phyloP scores from a whole-genome alignment of 2,329 filamentous ascomycete species.

The Sarocladium strictum region DNA sequence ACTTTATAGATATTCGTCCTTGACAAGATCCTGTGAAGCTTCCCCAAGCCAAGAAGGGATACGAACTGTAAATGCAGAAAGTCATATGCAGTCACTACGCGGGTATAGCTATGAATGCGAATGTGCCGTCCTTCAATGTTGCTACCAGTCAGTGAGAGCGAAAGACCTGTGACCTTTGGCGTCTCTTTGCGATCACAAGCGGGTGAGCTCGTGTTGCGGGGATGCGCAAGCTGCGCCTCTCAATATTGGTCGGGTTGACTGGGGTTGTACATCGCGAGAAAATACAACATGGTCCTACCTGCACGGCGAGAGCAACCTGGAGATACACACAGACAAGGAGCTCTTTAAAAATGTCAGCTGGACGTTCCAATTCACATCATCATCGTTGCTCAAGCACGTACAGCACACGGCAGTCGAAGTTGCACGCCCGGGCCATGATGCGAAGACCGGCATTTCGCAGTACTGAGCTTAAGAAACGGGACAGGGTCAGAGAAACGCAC shows the following conservation, averaged over 20 bases:
- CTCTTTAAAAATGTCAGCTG: neutral
- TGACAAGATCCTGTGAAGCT: neutral
- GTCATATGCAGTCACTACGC: neutral
- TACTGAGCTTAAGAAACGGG: neutral
- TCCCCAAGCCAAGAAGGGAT: neutral
- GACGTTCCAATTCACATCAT: neutral
- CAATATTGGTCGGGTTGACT: neutral
- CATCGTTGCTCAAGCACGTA: neutral
- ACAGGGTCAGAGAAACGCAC: neutral
- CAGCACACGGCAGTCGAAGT: neutral
- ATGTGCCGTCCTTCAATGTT: neutral
- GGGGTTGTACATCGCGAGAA: neutral
- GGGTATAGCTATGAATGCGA: neutral
- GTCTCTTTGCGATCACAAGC: neutral
- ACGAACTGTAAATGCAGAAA: neutral
- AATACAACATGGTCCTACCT: neutral
- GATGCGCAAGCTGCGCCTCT: neutral
- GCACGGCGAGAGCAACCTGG: neutral
- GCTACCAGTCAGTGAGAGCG: neutral
- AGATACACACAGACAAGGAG: neutral
- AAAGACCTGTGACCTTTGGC: neutral
- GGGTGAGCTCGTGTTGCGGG: slow-evolving; percentile 1
- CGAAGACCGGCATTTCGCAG: neutral
- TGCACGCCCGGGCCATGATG: neutral
- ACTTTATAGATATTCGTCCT: neutral